Evolutionary conservation across 345 rosid genomes (phyloP), one percentile per base, ranked within the genome.

Genomic region (Rhizophora mangle): DNA sequence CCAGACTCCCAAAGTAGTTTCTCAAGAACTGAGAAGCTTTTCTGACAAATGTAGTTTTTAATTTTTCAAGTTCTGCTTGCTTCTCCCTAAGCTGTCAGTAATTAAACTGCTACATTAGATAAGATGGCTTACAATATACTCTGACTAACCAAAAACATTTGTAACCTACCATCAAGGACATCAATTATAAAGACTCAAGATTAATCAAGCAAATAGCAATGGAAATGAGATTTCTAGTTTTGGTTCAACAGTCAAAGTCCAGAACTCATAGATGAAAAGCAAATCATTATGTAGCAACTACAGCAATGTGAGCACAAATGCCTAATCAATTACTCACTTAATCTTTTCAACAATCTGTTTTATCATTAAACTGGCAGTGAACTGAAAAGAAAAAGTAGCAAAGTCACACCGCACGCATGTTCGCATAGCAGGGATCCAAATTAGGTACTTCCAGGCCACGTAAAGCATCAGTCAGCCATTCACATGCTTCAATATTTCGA

Each of bases 1-100:
- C 99, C 89, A 95, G 85, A 81, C 98, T 92, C 55, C 94, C 89
- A 81, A 95, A 95, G 82, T 95, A 90, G 82, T 82, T 92, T 83
- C 94, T 87, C 87, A 95, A 79, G 86, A 92, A 95, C 75, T 95
- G 97, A 62, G 98, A 92, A 74, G 99, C 98, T 81, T 91, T 85
- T 78, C 86, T 84, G 27, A 90, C 98, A 85, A 90, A 95, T 8
- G 89, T 92, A 65, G 85, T 56, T 80, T 86, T 92, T 70, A 92
- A 72, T 78, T 73, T 95, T 79, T 88, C 87, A 65, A 90, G 92
- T 78, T 95, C 99, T 60, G 84, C 88, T 46, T 87, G 81, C 80
- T 95, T 95, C 83, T 92, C 96, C 84, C 79, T 89, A 68, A 95
- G 94, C 99, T 95, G 81, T 39, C 64, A 31, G 24, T 64, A 56